Conservation (phyloP, 1,139 yeast species). For the Suhomyces terraborum region DNA sequence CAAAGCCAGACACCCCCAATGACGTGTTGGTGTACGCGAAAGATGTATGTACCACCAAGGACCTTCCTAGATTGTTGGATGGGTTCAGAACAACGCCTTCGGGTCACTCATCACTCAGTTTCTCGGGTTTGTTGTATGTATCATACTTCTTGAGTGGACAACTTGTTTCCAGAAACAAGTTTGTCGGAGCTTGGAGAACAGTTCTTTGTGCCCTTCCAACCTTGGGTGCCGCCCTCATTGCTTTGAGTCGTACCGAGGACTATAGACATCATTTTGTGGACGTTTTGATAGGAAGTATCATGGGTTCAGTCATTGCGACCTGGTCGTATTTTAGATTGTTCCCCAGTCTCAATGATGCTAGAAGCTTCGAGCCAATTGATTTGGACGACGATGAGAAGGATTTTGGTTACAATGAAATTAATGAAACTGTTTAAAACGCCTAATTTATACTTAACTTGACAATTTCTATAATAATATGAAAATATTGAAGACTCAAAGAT, state of each 20-base stretch:
- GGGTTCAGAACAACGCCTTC: slow-evolving; percentile 82
- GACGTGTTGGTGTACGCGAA: slow-evolving; percentile 52
- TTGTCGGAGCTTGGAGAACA: slow-evolving; percentile 59
- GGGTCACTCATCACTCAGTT: slow-evolving; percentile 69
- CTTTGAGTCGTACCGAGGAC: slow-evolving; percentile 73
- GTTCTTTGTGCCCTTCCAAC: slow-evolving; percentile 38
- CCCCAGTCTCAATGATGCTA: slow-evolving; percentile 26
- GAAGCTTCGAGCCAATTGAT: slow-evolving; percentile 29
- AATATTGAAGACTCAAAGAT: too few species aligned
- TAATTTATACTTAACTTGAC: too few species aligned
- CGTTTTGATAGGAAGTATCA: slow-evolving; percentile 56
- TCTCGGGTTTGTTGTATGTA: slow-evolving; percentile 65
- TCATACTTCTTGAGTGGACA: slow-evolving; percentile 70
- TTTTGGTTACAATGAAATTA: slow-evolving; percentile 8
- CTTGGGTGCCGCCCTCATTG: slow-evolving; percentile 64
- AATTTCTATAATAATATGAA: too few species aligned
- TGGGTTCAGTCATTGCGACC: slow-evolving; percentile 47
- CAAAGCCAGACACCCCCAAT: slow-evolving; percentile 49
- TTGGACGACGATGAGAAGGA: slow-evolving; percentile 20
- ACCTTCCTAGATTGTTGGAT: slow-evolving; percentile 50
- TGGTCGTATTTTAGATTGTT: slow-evolving; percentile 46
- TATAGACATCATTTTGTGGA: slow-evolving; percentile 79
- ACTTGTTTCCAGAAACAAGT: slow-evolving; percentile 36
- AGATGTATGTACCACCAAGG: slow-evolving; percentile 62
- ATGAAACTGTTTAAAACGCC: slow-evolving; percentile 3